These are phyloP conservation scores for Anisodus tanguticus DNA, from an alignment of 257 asterid species.

Conservation along the genomic window DNA sequence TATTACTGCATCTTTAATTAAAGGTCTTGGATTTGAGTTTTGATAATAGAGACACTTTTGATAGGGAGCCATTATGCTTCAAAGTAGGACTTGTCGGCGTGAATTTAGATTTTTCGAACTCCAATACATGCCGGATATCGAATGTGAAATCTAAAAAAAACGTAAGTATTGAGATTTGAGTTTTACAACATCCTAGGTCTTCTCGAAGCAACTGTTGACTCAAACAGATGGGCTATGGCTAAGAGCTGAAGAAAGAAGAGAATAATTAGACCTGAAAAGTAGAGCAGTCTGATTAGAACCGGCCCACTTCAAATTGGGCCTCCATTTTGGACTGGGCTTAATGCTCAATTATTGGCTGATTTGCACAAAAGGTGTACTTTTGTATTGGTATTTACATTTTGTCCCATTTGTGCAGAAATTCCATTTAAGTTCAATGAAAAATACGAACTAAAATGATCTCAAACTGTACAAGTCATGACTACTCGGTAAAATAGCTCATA, in stretches of 20 bases:
- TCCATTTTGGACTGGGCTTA: background rate
- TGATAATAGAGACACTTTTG: background rate
- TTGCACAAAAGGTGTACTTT: too few species aligned
- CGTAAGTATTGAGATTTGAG: background rate
- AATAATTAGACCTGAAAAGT: too few species aligned
- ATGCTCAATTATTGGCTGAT: background rate
- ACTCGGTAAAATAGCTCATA: too few species aligned
- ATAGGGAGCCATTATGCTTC: fast-evolving
- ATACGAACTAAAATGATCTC: too few species aligned
- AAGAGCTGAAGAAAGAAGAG: too few species aligned
- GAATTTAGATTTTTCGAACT: background rate
- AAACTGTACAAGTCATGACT: too few species aligned
- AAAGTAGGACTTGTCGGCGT: background rate
- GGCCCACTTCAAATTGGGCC: background rate
- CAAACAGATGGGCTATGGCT: background rate
- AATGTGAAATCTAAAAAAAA: background rate
- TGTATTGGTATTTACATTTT: too few species aligned
- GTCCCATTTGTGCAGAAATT: too few species aligned
- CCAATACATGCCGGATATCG: background rate
- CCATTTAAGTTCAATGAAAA: too few species aligned
- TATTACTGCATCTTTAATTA: background rate
- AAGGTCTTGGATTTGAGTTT: background rate
- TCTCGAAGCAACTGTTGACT: too few species aligned
- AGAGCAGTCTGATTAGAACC: too few species aligned
- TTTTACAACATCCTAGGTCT: background rate